Conservation (phyloP, 2,329 filamentous ascomycete genomes). For the Trichoderma koningii region DNA sequence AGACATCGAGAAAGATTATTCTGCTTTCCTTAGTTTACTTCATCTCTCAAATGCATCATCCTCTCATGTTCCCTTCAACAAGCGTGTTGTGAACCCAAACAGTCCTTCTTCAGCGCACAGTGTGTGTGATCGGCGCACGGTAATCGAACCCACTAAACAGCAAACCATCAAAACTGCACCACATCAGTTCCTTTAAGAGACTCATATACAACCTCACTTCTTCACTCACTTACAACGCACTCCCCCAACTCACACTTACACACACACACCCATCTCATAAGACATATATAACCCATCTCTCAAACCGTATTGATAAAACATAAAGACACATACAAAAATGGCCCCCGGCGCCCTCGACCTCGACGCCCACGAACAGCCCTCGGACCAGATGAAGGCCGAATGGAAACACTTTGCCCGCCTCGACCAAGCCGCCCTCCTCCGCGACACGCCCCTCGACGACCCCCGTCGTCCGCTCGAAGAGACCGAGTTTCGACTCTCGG, state of each 20-base stretch:
- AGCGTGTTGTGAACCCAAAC: no score
- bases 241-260: not conserved
- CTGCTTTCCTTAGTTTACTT: no score
- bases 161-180: not conserved
- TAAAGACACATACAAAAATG: slow-evolving; percentile 30
- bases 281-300: not conserved
- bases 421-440: slow-evolving; percentile 52
- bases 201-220: not conserved
- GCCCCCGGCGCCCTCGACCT: slow-evolving; percentile 47
- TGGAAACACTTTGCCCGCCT: slow-evolving; percentile 76
- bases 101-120: no score
- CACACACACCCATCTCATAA: not conserved
- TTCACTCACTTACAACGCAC: not conserved
- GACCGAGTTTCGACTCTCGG: slow-evolving; percentile 50
- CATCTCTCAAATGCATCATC: no score
- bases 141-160: no score
- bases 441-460: slow-evolving; percentile 61
- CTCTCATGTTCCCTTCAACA: no score
- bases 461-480: slow-evolving; percentile 43
- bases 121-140: no score
- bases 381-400: slow-evolving; percentile 64
- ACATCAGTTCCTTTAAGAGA: not conserved
- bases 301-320: not conserved
- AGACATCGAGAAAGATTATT: no score
- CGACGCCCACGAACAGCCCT: slow-evolving; percentile 78